Conservation (phyloP, 202 grass and related monocot species). For the Schoenoplectus triqueter region DNA sequence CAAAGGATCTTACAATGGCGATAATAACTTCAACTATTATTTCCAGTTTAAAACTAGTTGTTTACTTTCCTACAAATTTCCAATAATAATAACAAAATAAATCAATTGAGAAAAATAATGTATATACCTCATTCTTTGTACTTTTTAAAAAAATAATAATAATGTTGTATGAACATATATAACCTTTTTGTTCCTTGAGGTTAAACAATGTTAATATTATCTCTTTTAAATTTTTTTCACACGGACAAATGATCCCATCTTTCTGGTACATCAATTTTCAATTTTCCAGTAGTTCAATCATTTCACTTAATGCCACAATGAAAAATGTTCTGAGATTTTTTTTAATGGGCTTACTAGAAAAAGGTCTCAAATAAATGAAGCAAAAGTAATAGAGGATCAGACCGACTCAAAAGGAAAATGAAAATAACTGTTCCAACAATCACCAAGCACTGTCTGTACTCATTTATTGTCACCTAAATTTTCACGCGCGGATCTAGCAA, state of each 20-base stretch:
- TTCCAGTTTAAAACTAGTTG: neutral
- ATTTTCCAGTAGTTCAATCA: neutral
- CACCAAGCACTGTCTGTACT: constrained; percentile 32
- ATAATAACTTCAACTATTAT: neutral
- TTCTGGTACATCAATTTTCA: neutral
- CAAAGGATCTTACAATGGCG: too few species aligned
- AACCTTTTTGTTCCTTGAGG: neutral
- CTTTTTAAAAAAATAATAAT: too few species aligned
- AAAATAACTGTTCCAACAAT: constrained; percentile 36
- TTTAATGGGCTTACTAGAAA: neutral
- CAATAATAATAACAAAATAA: neutral
- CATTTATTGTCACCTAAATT: constrained; percentile 38
- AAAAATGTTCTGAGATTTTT: neutral
- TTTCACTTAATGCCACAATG: neutral
- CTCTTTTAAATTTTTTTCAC: neutral
- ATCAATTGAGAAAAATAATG: neutral
- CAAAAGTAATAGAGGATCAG: neutral
- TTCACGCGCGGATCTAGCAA: constrained; percentile 24
- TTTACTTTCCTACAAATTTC: neutral
- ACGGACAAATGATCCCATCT: neutral
- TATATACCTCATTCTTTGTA: neutral
- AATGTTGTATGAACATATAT: too few species aligned
- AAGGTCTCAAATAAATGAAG: neutral
- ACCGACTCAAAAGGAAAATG: neutral
- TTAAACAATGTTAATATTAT: neutral